Evolutionary conservation across 1,139 yeast species (phyloP), one percentile per base, ranked within the genome.

Genomic region (Geotrichum reessii): DNA sequence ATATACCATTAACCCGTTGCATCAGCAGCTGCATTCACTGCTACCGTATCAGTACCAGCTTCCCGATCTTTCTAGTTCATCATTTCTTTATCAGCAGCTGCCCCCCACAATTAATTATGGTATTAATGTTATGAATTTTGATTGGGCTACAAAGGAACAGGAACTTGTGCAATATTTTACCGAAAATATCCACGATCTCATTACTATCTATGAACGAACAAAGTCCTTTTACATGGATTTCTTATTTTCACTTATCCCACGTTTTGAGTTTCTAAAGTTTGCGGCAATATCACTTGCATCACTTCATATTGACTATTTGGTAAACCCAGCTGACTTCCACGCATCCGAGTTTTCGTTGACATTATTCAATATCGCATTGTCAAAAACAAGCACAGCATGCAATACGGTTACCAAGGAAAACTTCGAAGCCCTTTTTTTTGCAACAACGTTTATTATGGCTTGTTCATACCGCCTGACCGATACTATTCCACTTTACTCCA

Each of bases 391-490:
- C 21, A 31, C 46, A 1, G 59, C 48, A 21, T 57, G 56, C 50
- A 50, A 19, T 19, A 21, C 42, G 3, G 37, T 53, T 25, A 37
- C 25, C 46, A 33, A 37, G 22, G 49, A 24, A 9, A 57, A 52
- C 56, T 57, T 25, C 22, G 59, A 57, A 27, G 56, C 56, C 7
- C 44, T 50, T 6, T 57, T 51, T 42, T 52, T 48, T 44, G 56
- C 59, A 19, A 53, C 59, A 12, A 25, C 28, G 4, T 40, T 57
- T 2, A 57, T 57, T n/a, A 27, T 53, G 56, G 46, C 48, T 17
- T 52, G 53, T 25, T 52, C 59, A 3, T 53, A 52, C 24, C 42
- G 54, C 6, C 49, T 54, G 12, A 56, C 51, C 14, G 44, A 52
- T 5, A 17, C 46, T 1, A 50, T 57, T 9, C 56, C 56, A 12